phyloP scores from a whole-genome alignment of 2,329 filamentous ascomycete genomes.

The Aspergillus brunneoviolaceus region DNA sequence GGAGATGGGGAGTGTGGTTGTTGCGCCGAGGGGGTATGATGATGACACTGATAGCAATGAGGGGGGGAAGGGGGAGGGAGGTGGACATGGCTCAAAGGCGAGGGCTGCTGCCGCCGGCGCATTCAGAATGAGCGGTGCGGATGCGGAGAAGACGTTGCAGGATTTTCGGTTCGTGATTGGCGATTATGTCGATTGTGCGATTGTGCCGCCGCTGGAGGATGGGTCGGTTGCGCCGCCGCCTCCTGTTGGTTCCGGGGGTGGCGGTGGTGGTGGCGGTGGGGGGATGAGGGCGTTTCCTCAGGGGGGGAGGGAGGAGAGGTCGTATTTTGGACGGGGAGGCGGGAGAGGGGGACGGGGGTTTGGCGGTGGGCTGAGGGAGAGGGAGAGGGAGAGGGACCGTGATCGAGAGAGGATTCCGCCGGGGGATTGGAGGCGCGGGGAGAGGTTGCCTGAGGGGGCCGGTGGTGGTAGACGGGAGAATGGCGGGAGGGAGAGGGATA shows the following conservation, averaged over 20 bases:
- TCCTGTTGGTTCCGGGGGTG: slow-evolving; percentile 44
- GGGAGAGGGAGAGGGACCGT: slow-evolving; percentile 37
- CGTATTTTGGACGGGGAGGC: slow-evolving; percentile 37
- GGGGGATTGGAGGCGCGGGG: slow-evolving; percentile 52
- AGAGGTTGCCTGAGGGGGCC: slow-evolving; percentile 45
- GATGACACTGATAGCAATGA: neutral
- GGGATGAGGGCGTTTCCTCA: slow-evolving; percentile 46
- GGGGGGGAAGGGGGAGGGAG: slow-evolving; percentile 32
- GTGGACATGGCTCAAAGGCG: slow-evolving; percentile 16
- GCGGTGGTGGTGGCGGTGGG: slow-evolving; percentile 37
- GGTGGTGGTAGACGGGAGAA: slow-evolving; percentile 17
- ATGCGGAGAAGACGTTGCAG: slow-evolving; percentile 69
- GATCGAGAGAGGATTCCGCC: slow-evolving; percentile 46
- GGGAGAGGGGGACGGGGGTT: slow-evolving; percentile 40
- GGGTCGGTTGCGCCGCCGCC: slow-evolving; percentile 66
- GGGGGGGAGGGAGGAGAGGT: slow-evolving; percentile 38
- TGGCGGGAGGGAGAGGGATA: neutral
- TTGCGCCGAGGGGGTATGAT: slow-evolving; percentile 52
- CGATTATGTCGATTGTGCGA: slow-evolving; percentile 81
- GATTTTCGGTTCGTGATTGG: slow-evolving; percentile 83
- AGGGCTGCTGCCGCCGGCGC: slow-evolving; percentile 32
- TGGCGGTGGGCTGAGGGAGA: slow-evolving; percentile 37
- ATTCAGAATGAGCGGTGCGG: slow-evolving; percentile 53
- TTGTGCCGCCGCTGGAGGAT: slow-evolving; percentile 72
- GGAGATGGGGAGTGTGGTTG: slow-evolving; percentile 78